Percentiles rank a stretch among this genome's conserved stretches.
Conservation (phyloP, 805 yeast genomes). For the Saccharomycopsis vini region DNA sequence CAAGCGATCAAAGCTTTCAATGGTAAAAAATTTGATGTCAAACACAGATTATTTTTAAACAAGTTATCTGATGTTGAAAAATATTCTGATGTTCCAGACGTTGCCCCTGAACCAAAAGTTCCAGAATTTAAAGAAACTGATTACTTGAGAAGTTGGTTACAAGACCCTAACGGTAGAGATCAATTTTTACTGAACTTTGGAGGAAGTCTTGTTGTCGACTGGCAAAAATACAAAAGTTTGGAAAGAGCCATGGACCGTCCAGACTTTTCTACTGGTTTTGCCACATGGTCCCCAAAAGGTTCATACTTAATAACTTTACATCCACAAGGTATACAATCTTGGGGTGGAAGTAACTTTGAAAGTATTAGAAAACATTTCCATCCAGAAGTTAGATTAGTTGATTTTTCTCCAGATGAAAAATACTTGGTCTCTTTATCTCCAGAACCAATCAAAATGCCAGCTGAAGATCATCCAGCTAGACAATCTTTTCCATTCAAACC, state of each 20-base stretch:
- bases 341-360: constrained; percentile 85
- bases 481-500: constrained; percentile 74
- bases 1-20: constrained; percentile 74
- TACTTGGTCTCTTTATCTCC: constrained; percentile 86
- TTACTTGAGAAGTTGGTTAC: constrained; percentile 83
- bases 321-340: constrained; percentile 88
- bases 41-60: constrained; percentile 83
- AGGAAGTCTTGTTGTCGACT: constrained; percentile 74
- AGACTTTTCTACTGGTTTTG: constrained; percentile 81
- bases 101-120: constrained; percentile 64
- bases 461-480: constrained; percentile 54
- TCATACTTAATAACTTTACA: constrained; percentile 79
- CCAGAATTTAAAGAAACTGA: constrained; percentile 71
- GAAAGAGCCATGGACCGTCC: constrained; percentile 71
- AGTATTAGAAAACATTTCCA: constrained; percentile 74
- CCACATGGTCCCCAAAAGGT: constrained; percentile 91
- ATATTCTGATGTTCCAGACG: constrained; percentile 43
- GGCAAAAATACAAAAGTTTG: constrained; percentile 66
- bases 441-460: constrained; percentile 66
- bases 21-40: constrained; percentile 87
- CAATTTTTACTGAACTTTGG: constrained; percentile 75
- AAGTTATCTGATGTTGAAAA: constrained; percentile 75
- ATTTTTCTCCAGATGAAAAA: constrained; percentile 88
- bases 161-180: constrained; percentile 83
- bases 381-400: constrained; percentile 80